Conservation (phyloP, 306 rosid species). For the Cicer pinnatifidum region DNA sequence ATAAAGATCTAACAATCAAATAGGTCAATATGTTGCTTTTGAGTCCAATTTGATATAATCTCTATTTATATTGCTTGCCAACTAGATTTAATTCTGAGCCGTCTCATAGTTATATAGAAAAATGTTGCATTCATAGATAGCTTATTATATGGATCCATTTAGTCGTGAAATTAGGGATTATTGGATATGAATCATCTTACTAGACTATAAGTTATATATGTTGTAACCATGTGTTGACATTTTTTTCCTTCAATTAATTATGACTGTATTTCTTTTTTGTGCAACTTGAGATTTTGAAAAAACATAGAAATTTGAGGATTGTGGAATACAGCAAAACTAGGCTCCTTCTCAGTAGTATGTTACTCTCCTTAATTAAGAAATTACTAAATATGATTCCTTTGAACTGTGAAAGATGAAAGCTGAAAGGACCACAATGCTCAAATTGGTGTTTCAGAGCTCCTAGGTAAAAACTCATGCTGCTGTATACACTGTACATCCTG, state of each 20-base stretch:
- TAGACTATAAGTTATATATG: not conserved
- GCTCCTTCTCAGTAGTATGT: not conserved
- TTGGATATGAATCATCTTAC: not conserved
- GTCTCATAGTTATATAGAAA: too few species aligned
- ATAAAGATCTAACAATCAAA: too few species aligned
- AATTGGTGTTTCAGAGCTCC: constrained; percentile 38
- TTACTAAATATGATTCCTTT: constrained; percentile 6
- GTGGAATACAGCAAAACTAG: constrained; percentile 1
- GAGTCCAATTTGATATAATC: too few species aligned
- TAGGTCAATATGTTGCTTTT: too few species aligned
- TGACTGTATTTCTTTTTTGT: not conserved
- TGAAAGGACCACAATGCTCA: constrained; percentile 32
- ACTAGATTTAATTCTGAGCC: too few species aligned
- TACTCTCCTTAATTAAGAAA: not conserved
- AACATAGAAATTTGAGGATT: not conserved
- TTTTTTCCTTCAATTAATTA: not conserved
- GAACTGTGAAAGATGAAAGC: constrained; percentile 17
- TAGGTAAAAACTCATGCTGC: constrained; percentile 40
- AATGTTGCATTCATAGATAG: too few species aligned
- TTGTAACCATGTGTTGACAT: not conserved
- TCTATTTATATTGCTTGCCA: too few species aligned
- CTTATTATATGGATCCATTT: too few species aligned
- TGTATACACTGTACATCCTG: constrained; percentile 25
- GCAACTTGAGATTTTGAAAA: not conserved
- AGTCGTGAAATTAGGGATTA: not conserved